Base-by-base conservation (phyloP, 345 rosid species). In the Turritis glabra region DNA sequence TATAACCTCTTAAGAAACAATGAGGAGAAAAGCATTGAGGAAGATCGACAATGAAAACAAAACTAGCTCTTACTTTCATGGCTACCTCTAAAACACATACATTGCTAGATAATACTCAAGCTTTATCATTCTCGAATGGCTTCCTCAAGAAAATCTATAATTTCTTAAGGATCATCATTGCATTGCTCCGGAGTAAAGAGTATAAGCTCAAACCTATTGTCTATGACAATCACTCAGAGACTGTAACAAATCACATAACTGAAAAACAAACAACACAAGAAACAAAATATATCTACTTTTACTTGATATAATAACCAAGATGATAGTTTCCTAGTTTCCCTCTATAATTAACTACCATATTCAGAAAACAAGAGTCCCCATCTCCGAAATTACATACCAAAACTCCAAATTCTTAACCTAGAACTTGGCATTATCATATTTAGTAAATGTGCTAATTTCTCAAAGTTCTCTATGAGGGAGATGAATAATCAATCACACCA, bases 131-230 rank as follows among this genome's bases (percentile, higher is more conserved):
- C 59, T 25, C 61, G 50, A 71, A 60, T 47, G 59, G 47, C 19
- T 30, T 46, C 56, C 18, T 22, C 75, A 33, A 57, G 30, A 17
- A 69, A 41, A 56, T 12, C 11, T 23, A 1, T 4, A 0, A 11
- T 47, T 18, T 63, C 22, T 23, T 32, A 18, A 46, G 11, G 11
- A n/a, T 41, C 38, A 40, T 30, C 46, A 30, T 17, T 6, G 37
- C 64, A 64, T 64, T 29, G 55, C 26, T 5, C 13, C 17, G 48
- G 59, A 14, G 17, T 26, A 50, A 50, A 71, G 23, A 4, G 17
- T 26, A 38, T 18, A 14, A 61, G 62, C 76, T 51, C 53, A 62
- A 52, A 48, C 52, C 13, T 29, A 50, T 23, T 37, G 11, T 71
- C n/a, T 35, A 37, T 17, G 51, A 60, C 9, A 22, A 35, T 48